phyloP scores from a whole-genome alignment of 2,329 filamentous ascomycete species.

The Ambrosiella cleistominuta region DNA sequence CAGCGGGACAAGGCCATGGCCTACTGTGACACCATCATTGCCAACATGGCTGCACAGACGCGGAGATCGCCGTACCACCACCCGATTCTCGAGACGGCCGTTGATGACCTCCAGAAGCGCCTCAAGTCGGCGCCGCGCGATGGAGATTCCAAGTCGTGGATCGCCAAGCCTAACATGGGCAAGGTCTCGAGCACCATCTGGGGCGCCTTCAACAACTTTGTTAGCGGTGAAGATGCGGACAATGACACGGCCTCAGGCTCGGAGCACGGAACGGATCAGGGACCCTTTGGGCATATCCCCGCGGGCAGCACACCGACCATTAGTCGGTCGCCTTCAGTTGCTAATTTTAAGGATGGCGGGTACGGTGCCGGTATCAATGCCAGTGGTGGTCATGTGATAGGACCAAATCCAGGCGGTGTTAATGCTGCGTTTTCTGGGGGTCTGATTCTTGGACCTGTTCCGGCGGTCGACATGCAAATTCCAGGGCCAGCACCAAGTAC shows the following conservation, averaged over 20 bases:
- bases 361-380: slow-evolving; percentile 32
- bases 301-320: slow-evolving; percentile 53
- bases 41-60: slow-evolving; percentile 62
- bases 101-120: slow-evolving; percentile 71
- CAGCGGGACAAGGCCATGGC: slow-evolving; percentile 66
- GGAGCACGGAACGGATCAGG: slow-evolving; percentile 40
- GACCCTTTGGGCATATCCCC: slow-evolving; percentile 68
- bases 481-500: neutral
- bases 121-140: slow-evolving; percentile 76
- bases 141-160: slow-evolving; percentile 59
- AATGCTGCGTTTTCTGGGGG: slow-evolving; percentile 19
- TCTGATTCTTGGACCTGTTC: slow-evolving; percentile 15
- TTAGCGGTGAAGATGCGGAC: slow-evolving; percentile 77
- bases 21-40: slow-evolving; percentile 74
- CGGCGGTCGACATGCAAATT: slow-evolving; percentile 16
- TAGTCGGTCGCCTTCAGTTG: slow-evolving; percentile 53
- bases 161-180: slow-evolving; percentile 87
- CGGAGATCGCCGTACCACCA: slow-evolving; percentile 79
- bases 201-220: slow-evolving; percentile 91
- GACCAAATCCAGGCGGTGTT: slow-evolving; percentile 6
- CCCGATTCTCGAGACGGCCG: slow-evolving; percentile 48
- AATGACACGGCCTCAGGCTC: slow-evolving; percentile 43
- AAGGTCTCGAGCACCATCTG: slow-evolving; percentile 84
- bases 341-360: slow-evolving; percentile 45
- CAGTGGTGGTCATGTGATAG: slow-evolving; percentile 18